phyloP scores from a whole-genome alignment of 192 early-diverging fungal genomes.

The Coemansia sp. region DNA sequence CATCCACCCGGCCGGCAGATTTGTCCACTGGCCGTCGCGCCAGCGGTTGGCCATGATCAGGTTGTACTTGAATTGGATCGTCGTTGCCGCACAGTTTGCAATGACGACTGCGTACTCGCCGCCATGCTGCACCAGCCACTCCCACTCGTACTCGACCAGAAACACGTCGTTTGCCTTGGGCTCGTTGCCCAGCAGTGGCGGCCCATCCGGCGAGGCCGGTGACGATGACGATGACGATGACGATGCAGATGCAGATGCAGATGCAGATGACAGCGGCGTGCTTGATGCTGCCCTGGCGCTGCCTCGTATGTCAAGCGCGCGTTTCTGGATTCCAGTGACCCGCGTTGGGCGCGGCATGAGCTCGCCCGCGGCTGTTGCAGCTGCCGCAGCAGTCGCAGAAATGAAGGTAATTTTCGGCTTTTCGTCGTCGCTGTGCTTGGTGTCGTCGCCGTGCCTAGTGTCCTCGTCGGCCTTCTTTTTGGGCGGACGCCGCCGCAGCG shows the following conservation, averaged over 20 bases:
- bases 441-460: neutral
- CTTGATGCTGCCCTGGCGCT: no score
- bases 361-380: constrained; percentile 9
- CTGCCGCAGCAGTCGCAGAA: constrained; percentile 11
- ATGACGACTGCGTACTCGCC: constrained; percentile 50
- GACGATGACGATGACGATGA: neutral
- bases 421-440: neutral
- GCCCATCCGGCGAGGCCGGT: neutral
- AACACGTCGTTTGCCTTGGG: constrained; percentile 38
- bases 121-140: constrained; percentile 35
- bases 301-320: no score
- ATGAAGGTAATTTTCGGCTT: constrained; percentile 35
- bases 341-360: constrained; percentile 16
- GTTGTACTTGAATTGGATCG: constrained; percentile 52
- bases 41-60: constrained; percentile 49
- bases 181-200: constrained; percentile 27
- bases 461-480: neutral
- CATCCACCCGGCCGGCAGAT: constrained; percentile 46
- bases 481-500: constrained; percentile 16
- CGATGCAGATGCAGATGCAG: neutral
- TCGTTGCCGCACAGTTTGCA: constrained; percentile 44
- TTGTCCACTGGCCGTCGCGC: constrained; percentile 41
- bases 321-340: constrained; percentile 24
- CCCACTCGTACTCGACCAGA: constrained; percentile 50
- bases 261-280: neutral